phyloP scores from a whole-genome alignment of 2,329 filamentous ascomycete genomes.

The Coniochaeta hoffmannii region DNA sequence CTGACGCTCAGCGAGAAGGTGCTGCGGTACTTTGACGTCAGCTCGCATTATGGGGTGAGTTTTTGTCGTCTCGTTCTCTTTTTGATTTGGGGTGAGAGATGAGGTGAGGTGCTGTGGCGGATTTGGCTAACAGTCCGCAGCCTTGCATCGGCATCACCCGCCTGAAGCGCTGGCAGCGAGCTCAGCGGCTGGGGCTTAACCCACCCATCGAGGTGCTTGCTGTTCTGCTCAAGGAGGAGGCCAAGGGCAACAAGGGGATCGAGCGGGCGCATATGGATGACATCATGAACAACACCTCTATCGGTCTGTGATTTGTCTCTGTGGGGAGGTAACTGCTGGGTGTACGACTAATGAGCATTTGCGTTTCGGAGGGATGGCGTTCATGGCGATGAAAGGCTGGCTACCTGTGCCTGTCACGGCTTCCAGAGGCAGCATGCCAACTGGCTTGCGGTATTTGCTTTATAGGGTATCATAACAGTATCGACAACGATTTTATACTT shows the following conservation, averaged over 20 bases:
- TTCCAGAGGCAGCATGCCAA: not conserved
- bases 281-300: constrained; percentile 42
- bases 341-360: not conserved
- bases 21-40: constrained; percentile 85
- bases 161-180: constrained; percentile 80
- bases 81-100: too few species aligned
- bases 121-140: constrained; percentile 34
- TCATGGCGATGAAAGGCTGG: not conserved
- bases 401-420: not conserved
- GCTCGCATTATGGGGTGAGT: constrained; percentile 83
- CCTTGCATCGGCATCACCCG: constrained; percentile 82
- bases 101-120: not conserved
- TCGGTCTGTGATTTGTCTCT: constrained; percentile 17
- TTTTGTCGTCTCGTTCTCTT: constrained; percentile 2
- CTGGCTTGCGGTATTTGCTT: not conserved
- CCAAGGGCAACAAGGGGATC: constrained; percentile 41
- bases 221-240: constrained; percentile 67
- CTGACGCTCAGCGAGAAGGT: constrained; percentile 75
- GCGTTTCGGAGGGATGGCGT: not conserved
- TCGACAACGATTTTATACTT: not conserved
- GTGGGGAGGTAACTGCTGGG: too few species aligned
- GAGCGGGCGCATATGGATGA: constrained; percentile 72
- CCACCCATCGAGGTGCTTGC: constrained; percentile 88
- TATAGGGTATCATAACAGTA: constrained; percentile 2
- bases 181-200: constrained; percentile 71